These are phyloP conservation scores for Myxozyma vanderwaltii DNA, from an alignment of 805 yeast species.

Conservation along the genomic window DNA sequence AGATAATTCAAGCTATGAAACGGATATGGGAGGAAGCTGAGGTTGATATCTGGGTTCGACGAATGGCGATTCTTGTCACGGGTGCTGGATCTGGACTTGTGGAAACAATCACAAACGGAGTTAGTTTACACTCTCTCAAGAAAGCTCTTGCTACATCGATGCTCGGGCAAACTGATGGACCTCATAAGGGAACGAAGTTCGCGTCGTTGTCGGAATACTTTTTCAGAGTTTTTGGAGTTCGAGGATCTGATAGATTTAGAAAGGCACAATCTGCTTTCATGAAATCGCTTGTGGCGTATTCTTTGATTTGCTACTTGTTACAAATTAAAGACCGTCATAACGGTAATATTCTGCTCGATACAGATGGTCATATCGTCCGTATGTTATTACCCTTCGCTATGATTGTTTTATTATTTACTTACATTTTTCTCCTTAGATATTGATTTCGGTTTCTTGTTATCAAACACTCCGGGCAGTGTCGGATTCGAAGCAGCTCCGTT, in stretches of 20 bases:
- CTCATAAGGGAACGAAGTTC: conserved; percentile 58
- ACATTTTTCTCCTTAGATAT: conserved; percentile 58
- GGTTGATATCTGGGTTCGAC: conserved; percentile 85
- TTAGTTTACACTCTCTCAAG: conserved; percentile 91
- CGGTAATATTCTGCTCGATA: conserved; percentile 96
- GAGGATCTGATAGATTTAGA: conserved; percentile 54
- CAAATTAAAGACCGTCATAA: conserved; percentile 98
- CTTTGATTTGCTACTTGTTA: conserved; percentile 82
- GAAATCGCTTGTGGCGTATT: conserved; percentile 86
- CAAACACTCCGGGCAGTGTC: conserved; percentile 95
- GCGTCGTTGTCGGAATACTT: conserved; percentile 81
- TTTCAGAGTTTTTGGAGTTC: conserved; percentile 68
- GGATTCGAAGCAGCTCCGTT: conserved; percentile 98
- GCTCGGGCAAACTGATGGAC: conserved; percentile 64
- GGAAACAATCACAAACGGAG: conserved; percentile 93
- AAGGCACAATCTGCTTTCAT: conserved; percentile 86
- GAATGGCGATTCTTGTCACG: conserved; percentile 89
- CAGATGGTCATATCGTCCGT: conserved; percentile 84
- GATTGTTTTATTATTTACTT: neutral
- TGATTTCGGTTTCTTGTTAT: conserved; percentile 90
- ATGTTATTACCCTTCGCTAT: conserved; percentile 3
- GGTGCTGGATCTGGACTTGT: conserved; percentile 89
- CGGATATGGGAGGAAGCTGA: conserved; percentile 74
- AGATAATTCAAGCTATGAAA: conserved; percentile 82
- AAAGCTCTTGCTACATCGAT: conserved; percentile 83